phyloP scores from a whole-genome alignment of 495 filamentous ascomycete species.

The Penicillium lagena region DNA sequence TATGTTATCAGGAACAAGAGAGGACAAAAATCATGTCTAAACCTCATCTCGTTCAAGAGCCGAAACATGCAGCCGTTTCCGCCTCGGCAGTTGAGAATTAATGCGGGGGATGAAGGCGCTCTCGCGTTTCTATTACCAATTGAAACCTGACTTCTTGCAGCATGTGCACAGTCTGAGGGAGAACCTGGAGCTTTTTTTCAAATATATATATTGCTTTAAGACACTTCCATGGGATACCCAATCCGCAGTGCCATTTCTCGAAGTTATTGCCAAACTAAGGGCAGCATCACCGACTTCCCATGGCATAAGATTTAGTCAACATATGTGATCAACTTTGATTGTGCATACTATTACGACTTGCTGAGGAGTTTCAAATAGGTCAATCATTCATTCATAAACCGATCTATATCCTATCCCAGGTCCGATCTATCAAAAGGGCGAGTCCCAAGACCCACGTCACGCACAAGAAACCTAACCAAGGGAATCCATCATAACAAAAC shows the following conservation, averaged over 20 bases:
- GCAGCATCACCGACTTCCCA: too few species aligned
- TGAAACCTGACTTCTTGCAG: background rate
- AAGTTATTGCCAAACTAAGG: too few species aligned
- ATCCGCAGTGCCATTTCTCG: too few species aligned
- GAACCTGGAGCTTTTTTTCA: too few species aligned
- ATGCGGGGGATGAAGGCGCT: constrained; percentile 2
- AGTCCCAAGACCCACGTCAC: background rate
- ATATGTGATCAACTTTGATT: too few species aligned
- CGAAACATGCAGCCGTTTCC: background rate
- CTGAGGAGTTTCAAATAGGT: background rate
- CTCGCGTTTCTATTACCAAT: constrained; percentile 2
- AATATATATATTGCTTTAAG: too few species aligned
- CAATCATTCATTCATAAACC: background rate
- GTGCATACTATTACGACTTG: too few species aligned
- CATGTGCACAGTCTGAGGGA: background rate
- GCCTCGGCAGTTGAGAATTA: background rate
- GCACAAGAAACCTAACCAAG: background rate
- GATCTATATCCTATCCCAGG: background rate
- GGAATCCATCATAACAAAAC: background rate
- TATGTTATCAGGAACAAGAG: constrained; percentile 1
- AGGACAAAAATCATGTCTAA: constrained; percentile 1
- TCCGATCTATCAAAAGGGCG: background rate
- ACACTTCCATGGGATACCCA: too few species aligned
- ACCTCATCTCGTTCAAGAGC: background rate
- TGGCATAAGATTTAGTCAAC: too few species aligned